Conservation (phyloP, 1,284 basidiomycete species). For the Paramarasmius palmivorus region DNA sequence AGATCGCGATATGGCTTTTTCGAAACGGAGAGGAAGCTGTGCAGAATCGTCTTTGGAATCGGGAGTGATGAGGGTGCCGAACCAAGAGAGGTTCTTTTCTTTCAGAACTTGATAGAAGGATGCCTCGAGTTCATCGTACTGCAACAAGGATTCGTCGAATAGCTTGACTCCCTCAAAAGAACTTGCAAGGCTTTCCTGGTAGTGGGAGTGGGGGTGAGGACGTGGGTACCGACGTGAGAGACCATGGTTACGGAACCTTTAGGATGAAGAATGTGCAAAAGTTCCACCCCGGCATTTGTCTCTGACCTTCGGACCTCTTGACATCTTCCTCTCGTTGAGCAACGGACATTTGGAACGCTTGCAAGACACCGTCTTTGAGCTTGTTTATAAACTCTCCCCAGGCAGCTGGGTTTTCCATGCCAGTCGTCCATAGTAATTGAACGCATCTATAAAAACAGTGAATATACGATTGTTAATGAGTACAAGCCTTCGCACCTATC, state of each 20-base stretch:
- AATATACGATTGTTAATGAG: constrained; percentile 5
- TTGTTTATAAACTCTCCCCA: constrained; percentile 91
- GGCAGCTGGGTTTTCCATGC: constrained; percentile 73
- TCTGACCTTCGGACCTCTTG: constrained; percentile 81
- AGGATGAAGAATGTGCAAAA: constrained; percentile 95
- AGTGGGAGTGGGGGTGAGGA: constrained; percentile 7
- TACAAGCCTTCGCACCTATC: constrained; percentile 68
- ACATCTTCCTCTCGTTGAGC: constrained; percentile 86
- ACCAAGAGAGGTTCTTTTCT: constrained; percentile 90
- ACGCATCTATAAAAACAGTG: constrained; percentile 60
- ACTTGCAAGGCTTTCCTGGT: constrained; percentile 88
- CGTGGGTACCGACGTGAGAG: background rate
- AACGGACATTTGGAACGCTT: constrained; percentile 81
- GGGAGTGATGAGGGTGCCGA: constrained; percentile 78
- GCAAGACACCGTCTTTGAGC: constrained; percentile 85
- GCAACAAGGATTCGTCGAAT: constrained; percentile 84
- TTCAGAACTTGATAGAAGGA: constrained; percentile 79
- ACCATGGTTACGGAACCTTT: constrained; percentile 61
- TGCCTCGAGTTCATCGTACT: constrained; percentile 91
- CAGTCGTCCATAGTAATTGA: constrained; percentile 71
- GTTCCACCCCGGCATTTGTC: constrained; percentile 93
- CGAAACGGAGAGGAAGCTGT: constrained; percentile 75
- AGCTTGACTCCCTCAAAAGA: constrained; percentile 92
- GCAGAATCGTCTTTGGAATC: constrained; percentile 77
- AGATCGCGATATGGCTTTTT: constrained; percentile 90